Evolutionary conservation across 805 yeast species (phyloP).

Genomic region (Kodamaea fukazawae): DNA sequence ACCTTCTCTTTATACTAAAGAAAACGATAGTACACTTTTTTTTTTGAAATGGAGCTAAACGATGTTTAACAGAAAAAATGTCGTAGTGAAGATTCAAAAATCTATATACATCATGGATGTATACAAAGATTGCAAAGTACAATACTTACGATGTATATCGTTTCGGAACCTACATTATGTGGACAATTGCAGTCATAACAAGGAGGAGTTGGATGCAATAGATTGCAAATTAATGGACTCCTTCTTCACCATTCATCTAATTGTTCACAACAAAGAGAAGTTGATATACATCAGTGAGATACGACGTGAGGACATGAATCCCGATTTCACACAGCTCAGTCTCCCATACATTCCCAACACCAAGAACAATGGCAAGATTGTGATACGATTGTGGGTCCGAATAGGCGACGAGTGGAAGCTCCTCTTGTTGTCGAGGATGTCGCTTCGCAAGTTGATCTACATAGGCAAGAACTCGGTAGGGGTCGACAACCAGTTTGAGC

Average conservation of each 20-base stretch:
- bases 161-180: constrained; percentile 15
- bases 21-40: too few species aligned
- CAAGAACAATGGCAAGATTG: constrained; percentile 5
- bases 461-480: constrained; percentile 11
- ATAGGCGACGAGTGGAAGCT: constrained; percentile 19
- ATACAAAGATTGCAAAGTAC: constrained; percentile 14
- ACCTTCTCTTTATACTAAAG: too few species aligned
- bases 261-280: constrained; percentile 10
- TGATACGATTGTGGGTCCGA: constrained; percentile 6
- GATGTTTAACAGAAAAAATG: constrained; percentile 1
- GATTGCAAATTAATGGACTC: constrained; percentile 14
- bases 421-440: constrained; percentile 15
- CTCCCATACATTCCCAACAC: constrained; percentile 20
- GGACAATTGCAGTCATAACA: background rate
- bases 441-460: constrained; percentile 16
- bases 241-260: constrained; percentile 26
- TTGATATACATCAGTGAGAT: constrained; percentile 36
- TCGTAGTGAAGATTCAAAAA: background rate
- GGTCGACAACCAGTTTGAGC: constrained; percentile 14
- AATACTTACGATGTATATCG: constrained; percentile 14
- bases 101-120: constrained; percentile 5
- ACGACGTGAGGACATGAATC: constrained; percentile 17
- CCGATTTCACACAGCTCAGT: constrained; percentile 26
- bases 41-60: too few species aligned
- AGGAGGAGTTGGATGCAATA: background rate